These are phyloP conservation scores for Penicillium pancosmium DNA, from an alignment of 495 filamentous ascomycete genomes.

Conservation along the genomic window DNA sequence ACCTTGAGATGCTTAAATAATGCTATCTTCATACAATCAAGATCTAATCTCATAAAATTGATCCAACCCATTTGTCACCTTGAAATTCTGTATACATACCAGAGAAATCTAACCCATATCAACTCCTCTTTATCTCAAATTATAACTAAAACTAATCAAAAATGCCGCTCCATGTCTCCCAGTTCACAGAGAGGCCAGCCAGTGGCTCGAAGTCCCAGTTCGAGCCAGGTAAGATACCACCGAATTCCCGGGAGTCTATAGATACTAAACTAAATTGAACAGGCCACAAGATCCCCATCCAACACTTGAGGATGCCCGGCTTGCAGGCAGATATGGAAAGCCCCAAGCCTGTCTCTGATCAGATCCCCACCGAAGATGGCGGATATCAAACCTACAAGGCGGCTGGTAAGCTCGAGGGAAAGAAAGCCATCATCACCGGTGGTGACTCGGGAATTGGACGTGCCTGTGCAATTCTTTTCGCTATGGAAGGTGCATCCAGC, in stretches of 20 bases:
- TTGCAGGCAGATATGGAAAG: slow-evolving; percentile 66
- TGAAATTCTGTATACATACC: neutral
- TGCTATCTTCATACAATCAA: neutral
- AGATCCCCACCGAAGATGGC: slow-evolving; percentile 69
- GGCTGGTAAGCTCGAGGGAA: slow-evolving; percentile 75
- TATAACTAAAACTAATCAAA: neutral
- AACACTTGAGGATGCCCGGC: slow-evolving; percentile 68
- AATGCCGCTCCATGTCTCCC: slow-evolving; percentile 11
- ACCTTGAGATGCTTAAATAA: slow-evolving; percentile 10
- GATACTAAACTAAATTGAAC: neutral
- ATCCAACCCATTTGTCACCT: neutral
- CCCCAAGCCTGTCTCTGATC: slow-evolving; percentile 62
- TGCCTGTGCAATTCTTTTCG: slow-evolving; percentile 76
- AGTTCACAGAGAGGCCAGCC: slow-evolving; percentile 28
- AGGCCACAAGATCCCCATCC: slow-evolving; percentile 74
- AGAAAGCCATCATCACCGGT: slow-evolving; percentile 79
- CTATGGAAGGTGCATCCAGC: slow-evolving; percentile 80
- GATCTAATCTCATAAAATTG: neutral
- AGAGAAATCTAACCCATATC: neutral
- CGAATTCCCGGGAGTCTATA: neutral
- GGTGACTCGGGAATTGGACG: slow-evolving; percentile 87
- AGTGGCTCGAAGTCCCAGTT: slow-evolving; percentile 33
- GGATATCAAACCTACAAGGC: slow-evolving; percentile 76
- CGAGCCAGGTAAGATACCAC: slow-evolving; percentile 22
- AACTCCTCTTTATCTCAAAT: too few relatives aligned